Conservation (phyloP, 2,329 filamentous ascomycete genomes). For the Botrytis medusae region DNA sequence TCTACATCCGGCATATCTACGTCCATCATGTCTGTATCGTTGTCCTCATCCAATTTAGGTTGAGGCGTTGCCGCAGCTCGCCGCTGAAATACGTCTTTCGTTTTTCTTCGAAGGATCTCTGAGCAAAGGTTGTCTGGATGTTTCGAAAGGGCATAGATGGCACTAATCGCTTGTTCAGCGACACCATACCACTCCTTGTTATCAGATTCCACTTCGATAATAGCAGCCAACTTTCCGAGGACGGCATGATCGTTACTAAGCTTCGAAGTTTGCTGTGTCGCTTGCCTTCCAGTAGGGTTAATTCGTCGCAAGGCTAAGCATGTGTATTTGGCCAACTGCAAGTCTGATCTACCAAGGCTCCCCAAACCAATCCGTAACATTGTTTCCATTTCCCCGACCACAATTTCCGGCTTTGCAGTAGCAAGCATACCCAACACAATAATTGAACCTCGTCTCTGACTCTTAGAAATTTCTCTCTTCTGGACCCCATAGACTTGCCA, state of each 20-base stretch:
- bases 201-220: slow-evolving; percentile 81
- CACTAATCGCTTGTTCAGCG: slow-evolving; percentile 92
- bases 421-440: slow-evolving; percentile 97
- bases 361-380: slow-evolving; percentile 91
- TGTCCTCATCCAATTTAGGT: neutral
- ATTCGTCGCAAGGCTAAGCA: slow-evolving; percentile 91
- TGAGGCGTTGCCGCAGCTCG: slow-evolving; percentile 29
- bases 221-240: slow-evolving; percentile 73
- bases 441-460: slow-evolving; percentile 86
- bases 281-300: slow-evolving; percentile 78
- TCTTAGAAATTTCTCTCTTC: slow-evolving; percentile 87
- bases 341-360: slow-evolving; percentile 72
- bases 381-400: slow-evolving; percentile 90
- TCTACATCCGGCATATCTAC: slow-evolving; percentile 25
- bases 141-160: slow-evolving; percentile 91
- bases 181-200: slow-evolving; percentile 97
- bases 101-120: slow-evolving; percentile 84
- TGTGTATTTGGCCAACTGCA: slow-evolving; percentile 90
- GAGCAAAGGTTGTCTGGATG: slow-evolving; percentile 93
- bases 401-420: slow-evolving; percentile 86
- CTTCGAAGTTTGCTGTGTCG: slow-evolving; percentile 66
- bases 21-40: slow-evolving; percentile 38
- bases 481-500: slow-evolving; percentile 98
- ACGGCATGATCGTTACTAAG: slow-evolving; percentile 92
- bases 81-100: slow-evolving; percentile 70